Evolutionary conservation across 2,329 filamentous ascomycete genomes (phyloP).

Genomic region (Cladosporium velox): DNA sequence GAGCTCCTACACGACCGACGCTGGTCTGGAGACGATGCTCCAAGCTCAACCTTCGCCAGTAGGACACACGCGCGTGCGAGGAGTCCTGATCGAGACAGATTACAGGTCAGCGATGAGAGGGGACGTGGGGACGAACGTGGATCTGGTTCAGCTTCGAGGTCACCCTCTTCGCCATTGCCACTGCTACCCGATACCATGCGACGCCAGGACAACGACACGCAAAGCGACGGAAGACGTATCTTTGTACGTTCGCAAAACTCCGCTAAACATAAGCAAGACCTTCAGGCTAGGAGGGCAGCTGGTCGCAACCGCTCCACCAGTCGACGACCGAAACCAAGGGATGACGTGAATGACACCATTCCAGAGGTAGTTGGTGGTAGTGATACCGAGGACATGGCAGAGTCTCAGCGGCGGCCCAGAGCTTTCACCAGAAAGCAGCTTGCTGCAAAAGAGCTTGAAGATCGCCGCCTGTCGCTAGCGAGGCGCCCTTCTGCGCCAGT

Average conservation of each 20-base stretch:
- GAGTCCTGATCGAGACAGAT: background rate
- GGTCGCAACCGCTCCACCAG: constrained; percentile 23
- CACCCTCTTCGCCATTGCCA: constrained; percentile 78
- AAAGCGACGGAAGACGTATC: constrained; percentile 16
- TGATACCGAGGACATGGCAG: too few species aligned
- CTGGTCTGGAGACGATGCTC: too few species aligned
- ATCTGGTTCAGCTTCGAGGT: constrained; percentile 62
- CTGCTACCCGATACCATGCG: too few species aligned
- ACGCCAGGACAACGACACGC: constrained; percentile 4
- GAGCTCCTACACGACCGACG: too few species aligned
- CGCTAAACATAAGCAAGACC: constrained; percentile 22
- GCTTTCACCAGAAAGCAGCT: constrained; percentile 45
- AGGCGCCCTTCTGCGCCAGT: constrained; percentile 75
- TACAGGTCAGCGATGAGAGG: constrained; percentile 41
- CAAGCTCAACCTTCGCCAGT: too few species aligned
- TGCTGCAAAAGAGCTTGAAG: constrained; percentile 79
- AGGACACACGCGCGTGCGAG: too few species aligned
- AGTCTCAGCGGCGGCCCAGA: background rate
- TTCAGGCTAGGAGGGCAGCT: constrained; percentile 35
- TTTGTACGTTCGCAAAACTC: background rate
- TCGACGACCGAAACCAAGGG: background rate
- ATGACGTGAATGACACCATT: too few species aligned
- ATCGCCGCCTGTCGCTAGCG: constrained; percentile 80
- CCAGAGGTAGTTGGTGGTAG: too few species aligned
- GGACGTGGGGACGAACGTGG: constrained; percentile 65